Evolutionary conservation across 2,329 filamentous ascomycete genomes (phyloP).

Genomic region (Monilinia laxa): DNA sequence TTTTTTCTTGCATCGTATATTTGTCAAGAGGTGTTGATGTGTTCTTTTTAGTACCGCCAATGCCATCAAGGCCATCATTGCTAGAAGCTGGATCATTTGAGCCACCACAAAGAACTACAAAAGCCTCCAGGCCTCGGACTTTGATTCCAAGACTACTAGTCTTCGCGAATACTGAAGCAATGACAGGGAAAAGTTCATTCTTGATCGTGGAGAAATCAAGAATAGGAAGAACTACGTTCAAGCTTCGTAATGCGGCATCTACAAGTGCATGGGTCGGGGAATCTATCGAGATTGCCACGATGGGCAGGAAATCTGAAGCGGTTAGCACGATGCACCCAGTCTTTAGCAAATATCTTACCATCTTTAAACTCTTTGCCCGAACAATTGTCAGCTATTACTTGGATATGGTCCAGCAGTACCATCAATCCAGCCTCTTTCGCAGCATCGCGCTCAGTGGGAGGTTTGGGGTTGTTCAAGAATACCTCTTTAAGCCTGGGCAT

Average conservation of each 20-base stretch:
- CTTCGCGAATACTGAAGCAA: slow-evolving; percentile 85
- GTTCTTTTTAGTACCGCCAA: slow-evolving; percentile 57
- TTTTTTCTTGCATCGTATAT: slow-evolving; percentile 97
- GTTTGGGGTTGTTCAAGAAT: slow-evolving; percentile 62
- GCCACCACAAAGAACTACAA: slow-evolving; percentile 85
- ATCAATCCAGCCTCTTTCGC: slow-evolving; percentile 86
- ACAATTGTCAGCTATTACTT: slow-evolving; percentile 73
- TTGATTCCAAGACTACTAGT: slow-evolving; percentile 95
- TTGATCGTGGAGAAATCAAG: slow-evolving; percentile 97
- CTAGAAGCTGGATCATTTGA: slow-evolving; percentile 50
- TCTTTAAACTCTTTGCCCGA: slow-evolving; percentile 94
- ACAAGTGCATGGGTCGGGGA: slow-evolving; percentile 87
- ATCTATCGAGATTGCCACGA: slow-evolving; percentile 80
- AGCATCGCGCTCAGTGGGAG: slow-evolving; percentile 69
- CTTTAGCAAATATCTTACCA: slow-evolving; percentile 50
- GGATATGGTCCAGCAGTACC: slow-evolving; percentile 83
- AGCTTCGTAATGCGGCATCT: slow-evolving; percentile 75
- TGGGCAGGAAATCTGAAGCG: slow-evolving; percentile 74
- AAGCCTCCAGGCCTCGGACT: slow-evolving; percentile 84
- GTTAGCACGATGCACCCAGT: slow-evolving; percentile 32
- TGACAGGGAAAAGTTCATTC: slow-evolving; percentile 91
- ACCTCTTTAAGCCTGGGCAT: slow-evolving; percentile 82
- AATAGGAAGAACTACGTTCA: slow-evolving; percentile 79
- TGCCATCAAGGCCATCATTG: slow-evolving; percentile 74
- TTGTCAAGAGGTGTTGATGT: slow-evolving; percentile 86